Percentiles rank a stretch among this genome's conserved stretches.
phyloP scores from a whole-genome alignment of 2,329 filamentous ascomycete genomes.

The Fusarium sp. region DNA sequence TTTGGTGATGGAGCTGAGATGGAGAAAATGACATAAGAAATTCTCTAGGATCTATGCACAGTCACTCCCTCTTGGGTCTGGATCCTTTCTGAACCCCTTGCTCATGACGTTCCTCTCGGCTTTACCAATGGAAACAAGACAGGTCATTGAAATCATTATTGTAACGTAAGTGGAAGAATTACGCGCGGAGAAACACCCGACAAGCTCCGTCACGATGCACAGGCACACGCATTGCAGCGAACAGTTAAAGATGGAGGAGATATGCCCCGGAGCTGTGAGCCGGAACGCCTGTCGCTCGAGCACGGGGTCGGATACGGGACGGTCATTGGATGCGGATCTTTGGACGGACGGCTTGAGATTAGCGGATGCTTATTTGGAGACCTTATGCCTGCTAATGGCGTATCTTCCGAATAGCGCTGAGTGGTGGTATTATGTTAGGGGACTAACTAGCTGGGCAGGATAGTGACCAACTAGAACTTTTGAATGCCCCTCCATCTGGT shows the following conservation, averaged over 20 bases:
- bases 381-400: conserved; percentile 1
- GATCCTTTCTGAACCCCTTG: conserved; percentile 11
- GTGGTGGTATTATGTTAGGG: conserved; percentile 4
- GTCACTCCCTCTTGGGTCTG: neutral
- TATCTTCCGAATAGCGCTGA: neutral
- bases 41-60: neutral
- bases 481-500: conserved; percentile 24
- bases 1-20: conserved; percentile 9
- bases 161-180: conserved; percentile 11
- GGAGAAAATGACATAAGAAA: conserved; percentile 18
- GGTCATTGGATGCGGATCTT: conserved; percentile 48
- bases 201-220: conserved; percentile 24
- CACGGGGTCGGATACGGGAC: conserved; percentile 49
- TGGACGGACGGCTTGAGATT: conserved; percentile 43
- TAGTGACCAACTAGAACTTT: neutral
- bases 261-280: conserved; percentile 22
- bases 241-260: conserved; percentile 31
- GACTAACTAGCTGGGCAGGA: conserved; percentile 18
- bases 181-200: conserved; percentile 25
- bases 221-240: conserved; percentile 18
- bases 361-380: conserved; percentile 44
- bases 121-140: conserved; percentile 31
- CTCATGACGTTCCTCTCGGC: conserved; percentile 32
- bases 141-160: conserved; percentile 17
- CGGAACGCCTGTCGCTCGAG: conserved; percentile 49